phyloP scores from a whole-genome alignment of 371 early-diverging fungal species.

The Cokeromyces recurvatus region DNA sequence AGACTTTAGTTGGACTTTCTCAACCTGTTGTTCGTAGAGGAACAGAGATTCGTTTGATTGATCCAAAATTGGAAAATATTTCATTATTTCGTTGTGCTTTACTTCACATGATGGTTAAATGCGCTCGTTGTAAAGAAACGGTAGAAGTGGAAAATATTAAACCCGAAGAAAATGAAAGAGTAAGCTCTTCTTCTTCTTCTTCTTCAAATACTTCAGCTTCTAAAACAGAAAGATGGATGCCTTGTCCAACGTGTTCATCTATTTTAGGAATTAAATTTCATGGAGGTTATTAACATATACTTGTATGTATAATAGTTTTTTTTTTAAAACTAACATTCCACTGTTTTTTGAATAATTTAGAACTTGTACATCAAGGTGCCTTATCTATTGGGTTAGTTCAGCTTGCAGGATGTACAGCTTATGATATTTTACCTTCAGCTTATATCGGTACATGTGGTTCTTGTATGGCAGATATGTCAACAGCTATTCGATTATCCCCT shows the following conservation, averaged over 20 bases:
- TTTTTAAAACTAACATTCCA: too few relatives aligned
- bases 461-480: constrained; percentile 35
- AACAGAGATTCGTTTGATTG: constrained; percentile 66
- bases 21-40: constrained; percentile 45
- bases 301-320: too few relatives aligned
- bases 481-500: constrained; percentile 21
- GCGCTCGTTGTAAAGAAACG: constrained; percentile 66
- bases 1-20: background rate
- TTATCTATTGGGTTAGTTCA: constrained; percentile 70
- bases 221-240: constrained; percentile 55
- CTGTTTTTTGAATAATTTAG: too few relatives aligned
- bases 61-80: constrained; percentile 53
- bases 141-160: constrained; percentile 51
- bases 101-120: constrained; percentile 63
- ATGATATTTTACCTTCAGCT: constrained; percentile 64
- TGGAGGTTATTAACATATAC: constrained; percentile 10
- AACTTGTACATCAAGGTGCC: constrained; percentile 53
- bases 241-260: constrained; percentile 67
- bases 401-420: constrained; percentile 57
- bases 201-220: background rate
- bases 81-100: constrained; percentile 57
- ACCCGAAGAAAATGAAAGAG: constrained; percentile 29
- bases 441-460: constrained; percentile 62
- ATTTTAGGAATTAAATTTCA: constrained; percentile 49
- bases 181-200: constrained; percentile 1